Evolutionary conservation across 1,284 basidiomycete genomes (phyloP).

Genomic region (Dichomitus squalens): DNA sequence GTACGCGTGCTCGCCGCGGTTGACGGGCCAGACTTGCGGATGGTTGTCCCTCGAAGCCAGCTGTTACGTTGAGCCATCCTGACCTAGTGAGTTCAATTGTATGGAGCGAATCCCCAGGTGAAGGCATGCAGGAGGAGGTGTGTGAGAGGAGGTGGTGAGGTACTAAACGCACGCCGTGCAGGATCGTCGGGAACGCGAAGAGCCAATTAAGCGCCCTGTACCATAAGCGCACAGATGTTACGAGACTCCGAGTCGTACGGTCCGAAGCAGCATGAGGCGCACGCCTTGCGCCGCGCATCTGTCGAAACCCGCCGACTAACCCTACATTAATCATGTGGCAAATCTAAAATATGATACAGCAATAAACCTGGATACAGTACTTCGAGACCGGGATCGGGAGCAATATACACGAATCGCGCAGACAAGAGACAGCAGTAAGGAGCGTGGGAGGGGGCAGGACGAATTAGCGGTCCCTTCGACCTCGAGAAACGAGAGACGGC

Average conservation of each 20-base stretch:
- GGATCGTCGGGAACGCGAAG: too few relatives aligned
- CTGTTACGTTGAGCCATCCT: slow-evolving; percentile 25
- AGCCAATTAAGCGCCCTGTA: too few relatives aligned
- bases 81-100: not conserved
- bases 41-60: slow-evolving; percentile 73
- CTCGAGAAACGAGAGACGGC: not conserved
- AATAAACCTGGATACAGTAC: slow-evolving; percentile 25
- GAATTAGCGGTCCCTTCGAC: not conserved
- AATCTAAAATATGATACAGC: slow-evolving; percentile 22
- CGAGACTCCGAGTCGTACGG: too few relatives aligned
- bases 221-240: too few relatives aligned
- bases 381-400: slow-evolving; percentile 4
- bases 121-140: too few relatives aligned
- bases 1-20: slow-evolving; percentile 53
- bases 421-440: slow-evolving; percentile 6
- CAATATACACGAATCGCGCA: slow-evolving; percentile 23
- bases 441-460: slow-evolving; percentile 17
- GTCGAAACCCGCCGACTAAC: not conserved
- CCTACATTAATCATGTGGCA: not conserved
- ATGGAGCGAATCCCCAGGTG: too few relatives aligned
- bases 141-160: too few relatives aligned
- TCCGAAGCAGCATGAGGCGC: too few relatives aligned
- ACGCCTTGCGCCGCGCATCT: not conserved
- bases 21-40: slow-evolving; percentile 62
- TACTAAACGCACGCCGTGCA: too few relatives aligned